These are phyloP conservation scores for Neotropicomus parvogracilis DNA, from an alignment of 1,284 basidiomycete genomes.

Conservation along the genomic window DNA sequence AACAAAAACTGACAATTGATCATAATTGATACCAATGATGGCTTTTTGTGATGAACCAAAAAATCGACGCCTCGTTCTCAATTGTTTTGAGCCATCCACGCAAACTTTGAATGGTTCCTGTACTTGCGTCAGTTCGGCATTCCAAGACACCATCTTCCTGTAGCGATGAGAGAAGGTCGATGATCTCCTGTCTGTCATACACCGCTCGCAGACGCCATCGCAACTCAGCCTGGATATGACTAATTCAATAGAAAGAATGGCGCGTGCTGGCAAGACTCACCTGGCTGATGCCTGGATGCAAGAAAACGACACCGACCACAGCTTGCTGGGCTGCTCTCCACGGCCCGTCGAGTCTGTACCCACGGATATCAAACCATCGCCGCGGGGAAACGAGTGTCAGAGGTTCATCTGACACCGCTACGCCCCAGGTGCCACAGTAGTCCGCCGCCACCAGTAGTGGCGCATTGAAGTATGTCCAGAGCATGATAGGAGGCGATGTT, in stretches of 20 bases:
- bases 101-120: conserved; percentile 19
- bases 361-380: conserved; percentile 74
- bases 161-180: conserved; percentile 60
- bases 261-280: conserved; percentile 39
- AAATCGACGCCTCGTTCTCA: conserved; percentile 46
- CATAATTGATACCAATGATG: conserved; percentile 58
- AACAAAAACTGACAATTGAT: no score
- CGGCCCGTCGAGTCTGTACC: conserved; percentile 52
- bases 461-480: conserved; percentile 64
- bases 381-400: conserved; percentile 54
- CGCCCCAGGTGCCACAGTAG: conserved; percentile 56
- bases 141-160: conserved; percentile 46
- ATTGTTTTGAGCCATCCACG: conserved; percentile 33
- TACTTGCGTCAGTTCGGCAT: conserved; percentile 29
- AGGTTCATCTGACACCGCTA: conserved; percentile 47
- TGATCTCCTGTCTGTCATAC: conserved; percentile 74
- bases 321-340: conserved; percentile 70
- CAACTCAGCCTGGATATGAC: conserved; percentile 54
- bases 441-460: conserved; percentile 46
- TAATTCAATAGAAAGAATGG: conserved; percentile 5
- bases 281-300: conserved; percentile 71
- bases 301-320: conserved; percentile 62
- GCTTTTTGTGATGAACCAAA: conserved; percentile 42
- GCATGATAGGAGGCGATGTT: conserved; percentile 50
- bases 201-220: conserved; percentile 61